phyloP scores from a whole-genome alignment of 805 yeast species.

The Cyberlindnera lachancei region DNA sequence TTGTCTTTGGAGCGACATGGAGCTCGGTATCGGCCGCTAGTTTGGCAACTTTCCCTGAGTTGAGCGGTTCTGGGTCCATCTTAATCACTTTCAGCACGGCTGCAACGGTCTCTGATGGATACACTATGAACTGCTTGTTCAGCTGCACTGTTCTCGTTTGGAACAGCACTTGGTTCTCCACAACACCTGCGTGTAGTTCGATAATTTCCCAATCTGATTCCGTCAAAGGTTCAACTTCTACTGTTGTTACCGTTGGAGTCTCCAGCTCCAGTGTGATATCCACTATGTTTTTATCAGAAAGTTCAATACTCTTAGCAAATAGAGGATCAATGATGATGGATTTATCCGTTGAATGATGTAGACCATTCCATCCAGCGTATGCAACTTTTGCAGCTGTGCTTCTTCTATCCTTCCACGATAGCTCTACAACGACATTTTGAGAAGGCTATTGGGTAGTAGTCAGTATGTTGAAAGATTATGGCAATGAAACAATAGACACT shows the following conservation, averaged over 20 bases:
- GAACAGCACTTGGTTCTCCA: conserved; percentile 67
- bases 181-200: conserved; percentile 68
- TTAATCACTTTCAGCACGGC: conserved; percentile 52
- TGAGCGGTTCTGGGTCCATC: conserved; percentile 32
- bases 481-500: conserved; percentile 15
- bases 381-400: conserved; percentile 19
- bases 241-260: conserved; percentile 46
- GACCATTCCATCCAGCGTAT: conserved; percentile 67
- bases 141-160: conserved; percentile 72
- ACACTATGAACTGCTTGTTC: conserved; percentile 56
- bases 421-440: conserved; percentile 51
- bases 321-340: conserved; percentile 59
- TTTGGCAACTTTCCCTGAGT: conserved; percentile 33
- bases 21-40: conserved; percentile 61
- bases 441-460: conserved; percentile 25
- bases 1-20: conserved; percentile 65
- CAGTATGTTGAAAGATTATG: background rate
- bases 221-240: conserved; percentile 71
- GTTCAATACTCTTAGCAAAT: conserved; percentile 45
- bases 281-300: conserved; percentile 36
- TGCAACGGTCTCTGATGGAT: conserved; percentile 51
- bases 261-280: conserved; percentile 40
- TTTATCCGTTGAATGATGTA: conserved; percentile 23
- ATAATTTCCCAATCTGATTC: conserved; percentile 86
- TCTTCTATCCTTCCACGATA: conserved; percentile 25